These are phyloP conservation scores for Dorcoceras hygrometricum DNA, from an alignment of 257 asterid species.

Conservation along the genomic window DNA sequence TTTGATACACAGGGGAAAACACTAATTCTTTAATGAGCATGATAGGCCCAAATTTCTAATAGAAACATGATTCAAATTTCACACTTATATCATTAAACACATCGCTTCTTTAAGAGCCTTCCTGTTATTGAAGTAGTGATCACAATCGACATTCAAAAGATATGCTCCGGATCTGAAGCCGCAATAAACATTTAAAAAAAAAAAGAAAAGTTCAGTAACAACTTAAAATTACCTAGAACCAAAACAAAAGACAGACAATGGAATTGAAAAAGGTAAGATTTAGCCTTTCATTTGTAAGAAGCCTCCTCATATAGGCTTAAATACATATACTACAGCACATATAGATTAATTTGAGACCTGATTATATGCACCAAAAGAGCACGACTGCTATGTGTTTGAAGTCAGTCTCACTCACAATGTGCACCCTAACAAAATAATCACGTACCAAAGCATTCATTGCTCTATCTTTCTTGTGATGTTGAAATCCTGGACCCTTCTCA, in stretches of 20 bases:
- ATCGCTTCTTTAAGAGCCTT: slow-evolving; percentile 72
- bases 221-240: neutral
- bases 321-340: neutral
- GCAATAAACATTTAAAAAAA: neutral
- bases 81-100: slow-evolving; percentile 72
- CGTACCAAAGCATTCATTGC: slow-evolving; percentile 87
- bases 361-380: neutral
- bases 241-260: neutral
- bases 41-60: too few relatives aligned
- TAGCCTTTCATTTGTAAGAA: slow-evolving; percentile 3
- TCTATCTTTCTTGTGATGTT: slow-evolving; percentile 88
- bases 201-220: neutral
- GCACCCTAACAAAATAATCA: slow-evolving; percentile 9
- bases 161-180: slow-evolving; percentile 68
- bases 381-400: neutral
- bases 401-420: neutral
- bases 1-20: too few relatives aligned
- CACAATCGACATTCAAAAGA: slow-evolving; percentile 67
- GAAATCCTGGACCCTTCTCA: slow-evolving; percentile 82
- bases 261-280: neutral
- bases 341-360: neutral
- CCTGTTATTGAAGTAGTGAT: slow-evolving; percentile 52
- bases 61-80: too few relatives aligned
- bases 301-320: neutral
- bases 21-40: too few relatives aligned